Base-by-base conservation (phyloP, 192 early-diverging fungal species). In the Coemansia sp. region DNA sequence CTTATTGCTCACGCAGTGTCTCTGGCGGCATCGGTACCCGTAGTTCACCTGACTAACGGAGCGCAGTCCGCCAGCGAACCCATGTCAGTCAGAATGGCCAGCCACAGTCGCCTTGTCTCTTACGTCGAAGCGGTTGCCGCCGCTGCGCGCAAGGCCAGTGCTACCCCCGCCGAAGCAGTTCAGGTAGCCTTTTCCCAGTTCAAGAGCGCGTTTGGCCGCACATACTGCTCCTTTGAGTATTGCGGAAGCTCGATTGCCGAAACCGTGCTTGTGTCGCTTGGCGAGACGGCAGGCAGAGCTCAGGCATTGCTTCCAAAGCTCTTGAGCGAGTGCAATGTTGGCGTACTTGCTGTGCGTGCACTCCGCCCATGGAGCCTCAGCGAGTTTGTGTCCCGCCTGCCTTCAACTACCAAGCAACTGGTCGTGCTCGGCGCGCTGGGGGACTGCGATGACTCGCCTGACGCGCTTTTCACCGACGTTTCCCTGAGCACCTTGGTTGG, bases 181-280 rank as follows among this genome's bases (percentile, higher is more conserved):
- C 51, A 53, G 47, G 37, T 76, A 83, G 76, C 84, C 78, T 59
- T 71, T 49, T 57, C 56, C 38, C 78, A 65, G 53, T 64, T 87
- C 67, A 65, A 72, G 17, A 64, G 62, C 36, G 53, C 47, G 4
- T 77, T 87, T 22, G 90, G 91, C 19, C 83, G 85, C 57, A 65
- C 77, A 5, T 96, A 95, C 84, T 69, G 86, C 57, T 75, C 86
- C 20, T 91, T 96, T 81, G 94, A 94, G 76, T 98, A 97, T 83
- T 65, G 76, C 69, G 96, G 96, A 40, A 74, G 84, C 42, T 32
- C 70, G 7, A 67, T 85, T 68, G 89, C 96, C 7, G 88, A 93
- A 68, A 86, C 87, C 11, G 91, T 97, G 20, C 83, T 97, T 62
- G 90, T 96, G 0, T 79, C 92, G 15, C 79, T 94, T 32, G 94